Conservation (phyloP, 2,329 filamentous ascomycete genomes). For the Microdochium nivale region DNA sequence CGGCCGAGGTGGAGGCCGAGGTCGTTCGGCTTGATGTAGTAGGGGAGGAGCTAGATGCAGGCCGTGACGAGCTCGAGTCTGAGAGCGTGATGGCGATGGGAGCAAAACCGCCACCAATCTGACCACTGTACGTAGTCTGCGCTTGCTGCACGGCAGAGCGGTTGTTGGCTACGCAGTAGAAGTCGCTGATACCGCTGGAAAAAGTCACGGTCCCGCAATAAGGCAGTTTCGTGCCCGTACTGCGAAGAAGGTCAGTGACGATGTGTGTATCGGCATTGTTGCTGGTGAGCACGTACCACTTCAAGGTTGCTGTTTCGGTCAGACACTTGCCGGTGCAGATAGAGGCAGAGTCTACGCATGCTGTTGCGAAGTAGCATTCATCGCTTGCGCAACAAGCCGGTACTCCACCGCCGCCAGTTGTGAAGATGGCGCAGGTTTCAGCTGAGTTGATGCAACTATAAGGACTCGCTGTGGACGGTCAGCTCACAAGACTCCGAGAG, state of each 20-base stretch:
- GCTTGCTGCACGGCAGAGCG: constrained; percentile 24
- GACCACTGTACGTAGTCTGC: constrained; percentile 30
- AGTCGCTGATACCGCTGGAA: constrained; percentile 31
- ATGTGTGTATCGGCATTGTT: neutral
- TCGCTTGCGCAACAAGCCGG: constrained; percentile 31
- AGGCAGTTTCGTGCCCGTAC: constrained; percentile 22
- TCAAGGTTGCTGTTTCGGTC: constrained; percentile 30
- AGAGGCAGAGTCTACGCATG: constrained; percentile 27
- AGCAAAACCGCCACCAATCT: constrained; percentile 22
- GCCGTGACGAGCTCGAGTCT: constrained; percentile 1
- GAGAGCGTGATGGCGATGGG: constrained; percentile 9
- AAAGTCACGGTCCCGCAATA: constrained; percentile 39
- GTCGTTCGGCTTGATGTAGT: neutral
- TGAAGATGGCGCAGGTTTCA: constrained; percentile 31
- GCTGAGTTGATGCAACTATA: constrained; percentile 26
- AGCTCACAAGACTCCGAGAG: neutral
- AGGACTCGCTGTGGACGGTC: constrained; percentile 20
- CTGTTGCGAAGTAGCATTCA: constrained; percentile 24
- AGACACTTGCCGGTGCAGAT: constrained; percentile 31
- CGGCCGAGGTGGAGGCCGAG: too few species aligned
- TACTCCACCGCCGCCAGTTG: constrained; percentile 21
- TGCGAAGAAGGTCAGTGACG: constrained; percentile 14
- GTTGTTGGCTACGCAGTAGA: constrained; percentile 28
- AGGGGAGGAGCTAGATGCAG: constrained; percentile 1
- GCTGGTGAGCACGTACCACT: constrained; percentile 29